Base-by-base conservation (phyloP, 192 early-diverging fungal genomes). In the Coemansia sp. region DNA sequence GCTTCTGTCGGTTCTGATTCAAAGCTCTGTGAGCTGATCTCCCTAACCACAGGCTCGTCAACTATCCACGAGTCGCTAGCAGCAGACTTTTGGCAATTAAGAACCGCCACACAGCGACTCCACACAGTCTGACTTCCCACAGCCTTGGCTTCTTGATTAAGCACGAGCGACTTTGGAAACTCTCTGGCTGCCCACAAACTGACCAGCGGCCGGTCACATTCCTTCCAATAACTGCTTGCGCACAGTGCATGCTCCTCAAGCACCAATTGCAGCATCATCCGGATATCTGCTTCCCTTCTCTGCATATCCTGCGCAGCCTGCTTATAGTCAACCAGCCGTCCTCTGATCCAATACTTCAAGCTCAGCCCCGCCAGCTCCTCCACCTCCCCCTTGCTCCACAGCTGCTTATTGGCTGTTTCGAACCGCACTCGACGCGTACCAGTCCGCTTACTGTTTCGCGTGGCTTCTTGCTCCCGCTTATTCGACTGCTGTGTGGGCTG, bases 181-280 rank as follows among this genome's bases (percentile, higher is more conserved):
- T 74, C 71, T 7, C 38, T 23, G 16, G 60, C 60, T 6, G 60
- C 71, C 71, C 71, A 74, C 39, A 18, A 17, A 11, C 42, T 12
- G 5, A 74, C 52, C 31, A 68, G 15, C 28, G 15, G 16, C 16
- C 45, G 56, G 12, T 64, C 32, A 1, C 55, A 39, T 41, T 11
- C 53, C 11, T 56, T 15, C 71, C 71, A 74, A 34, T 64, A 46
- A 4, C 34, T 28, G 49, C 56, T 60, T 20, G 52, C 71, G 15
- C 48, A 48, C 36, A 67, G 56, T 34, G 40, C 43, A 34, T 64
- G 51, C 34, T 74, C 71, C 17, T 67, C 57, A 10, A 74, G 64
- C 71, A 74, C 66, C 9, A 63, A 56, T 51, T 58, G 64, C 16
- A 73, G 60, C 64, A 63, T 68, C 9, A 48, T 40, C 21, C 42